Percentiles rank a stretch among this genome's conserved stretches.
Conservation (phyloP, 2,329 filamentous ascomycete species). For the Claviceps humidiphila region DNA sequence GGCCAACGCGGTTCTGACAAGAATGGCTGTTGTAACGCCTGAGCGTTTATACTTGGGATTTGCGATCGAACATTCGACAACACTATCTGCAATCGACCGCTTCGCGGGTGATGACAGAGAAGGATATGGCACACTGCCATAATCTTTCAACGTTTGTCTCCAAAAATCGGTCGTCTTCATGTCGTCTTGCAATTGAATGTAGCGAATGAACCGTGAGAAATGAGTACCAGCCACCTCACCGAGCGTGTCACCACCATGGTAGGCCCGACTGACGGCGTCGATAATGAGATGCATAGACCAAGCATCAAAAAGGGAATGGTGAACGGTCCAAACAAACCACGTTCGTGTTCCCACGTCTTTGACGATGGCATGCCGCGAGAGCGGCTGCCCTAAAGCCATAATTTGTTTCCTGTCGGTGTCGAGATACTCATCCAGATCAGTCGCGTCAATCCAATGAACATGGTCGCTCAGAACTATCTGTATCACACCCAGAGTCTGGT, state of each 20-base stretch:
- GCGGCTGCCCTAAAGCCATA: conserved; percentile 25
- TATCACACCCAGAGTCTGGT: conserved; percentile 24
- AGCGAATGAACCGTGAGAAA: conserved; percentile 8
- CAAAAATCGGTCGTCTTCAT: no score
- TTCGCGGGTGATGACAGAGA: no score
- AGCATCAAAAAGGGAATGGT: conserved; percentile 39
- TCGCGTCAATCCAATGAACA: conserved; percentile 14
- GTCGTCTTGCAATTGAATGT: background rate
- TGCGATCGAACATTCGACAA: no score
- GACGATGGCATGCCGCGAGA: conserved; percentile 28
- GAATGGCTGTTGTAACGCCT: conserved; percentile 13
- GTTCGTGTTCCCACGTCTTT: conserved; percentile 19
- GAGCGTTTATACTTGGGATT: no score
- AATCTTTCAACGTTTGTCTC: no score
- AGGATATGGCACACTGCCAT: no score
- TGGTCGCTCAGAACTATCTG: conserved; percentile 29
- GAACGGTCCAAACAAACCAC: conserved; percentile 26
- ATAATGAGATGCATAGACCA: conserved; percentile 30
- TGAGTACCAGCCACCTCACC: no score
- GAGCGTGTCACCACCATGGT: background rate
- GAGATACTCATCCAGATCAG: conserved; percentile 22
- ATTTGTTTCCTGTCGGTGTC: conserved; percentile 20
- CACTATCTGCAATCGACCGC: no score
- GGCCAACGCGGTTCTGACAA: conserved; percentile 30
- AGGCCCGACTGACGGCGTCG: conserved; percentile 15